Base-by-base conservation (phyloP, 2,329 filamentous ascomycete genomes). In the Exophiala sideris region DNA sequence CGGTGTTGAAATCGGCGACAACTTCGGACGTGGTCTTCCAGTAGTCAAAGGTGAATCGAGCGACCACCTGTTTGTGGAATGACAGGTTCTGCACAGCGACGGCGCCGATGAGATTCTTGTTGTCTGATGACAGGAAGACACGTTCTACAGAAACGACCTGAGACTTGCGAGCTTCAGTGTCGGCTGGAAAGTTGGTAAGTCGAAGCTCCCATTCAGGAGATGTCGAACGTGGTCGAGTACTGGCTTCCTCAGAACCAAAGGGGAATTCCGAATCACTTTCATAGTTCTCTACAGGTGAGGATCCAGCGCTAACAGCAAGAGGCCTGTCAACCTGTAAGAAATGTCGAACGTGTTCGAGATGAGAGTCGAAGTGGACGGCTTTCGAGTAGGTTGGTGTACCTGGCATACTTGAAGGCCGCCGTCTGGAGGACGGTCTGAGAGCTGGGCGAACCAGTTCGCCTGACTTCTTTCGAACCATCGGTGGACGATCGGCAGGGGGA, bases 21-120 rank as follows among this genome's bases (percentile, higher is more conserved):
- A 97, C 88, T 69, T 99, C 94, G 0, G 94, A 99, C 0, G 91
- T 95, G 0, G 94, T 99, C 79, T 95, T 96, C 94, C 94, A 99
- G 74, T 95, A 94, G 71, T 99, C 94, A 44, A 96, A 81, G 0
- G 94, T 99, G 71, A 99, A 99, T 47, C 94, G 85, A 70, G 90
- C 92, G n/a, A 87, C 84, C 50, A 99, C 89, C 5, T 79, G 72
- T 73, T 99, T 99, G 50, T 91, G 82, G 73, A 95, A 99, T 0
- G 91, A 84, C 40, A 97, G 73, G 71, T 99, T 99, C 68, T 87
- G 85, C 18, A 95, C 91, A 6, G 85, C 88, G 48, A 96, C 81
- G 14, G 85, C 88, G 10, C 94, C 94, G 47, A 96, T 79, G 61
- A 99, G 74, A 1, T 81, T 88, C 73, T 92, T 92, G 66, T 95